Conservation (phyloP, 129 eudicot genomes). For the Logfia minima region DNA sequence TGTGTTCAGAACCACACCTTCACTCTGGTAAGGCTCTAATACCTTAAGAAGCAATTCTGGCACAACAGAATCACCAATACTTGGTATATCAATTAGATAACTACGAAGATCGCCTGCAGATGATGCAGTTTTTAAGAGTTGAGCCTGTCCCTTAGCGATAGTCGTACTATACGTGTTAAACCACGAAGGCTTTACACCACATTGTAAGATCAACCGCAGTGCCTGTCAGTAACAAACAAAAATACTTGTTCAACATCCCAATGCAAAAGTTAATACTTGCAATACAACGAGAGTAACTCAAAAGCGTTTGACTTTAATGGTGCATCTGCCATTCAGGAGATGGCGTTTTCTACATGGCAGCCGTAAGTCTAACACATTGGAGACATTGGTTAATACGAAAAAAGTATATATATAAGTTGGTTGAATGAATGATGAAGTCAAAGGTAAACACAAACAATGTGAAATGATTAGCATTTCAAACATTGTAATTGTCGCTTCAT, state of each 20-base stretch:
- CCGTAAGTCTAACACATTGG: not conserved
- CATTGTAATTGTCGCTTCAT: not conserved
- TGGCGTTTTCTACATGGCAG: conserved; percentile 8
- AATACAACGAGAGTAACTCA: not conserved
- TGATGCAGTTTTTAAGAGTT: conserved; percentile 46
- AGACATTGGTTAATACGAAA: no score
- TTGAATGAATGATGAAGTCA: no score
- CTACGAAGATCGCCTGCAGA: conserved; percentile 86
- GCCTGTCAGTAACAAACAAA: conserved; percentile 49
- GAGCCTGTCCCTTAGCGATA: conserved; percentile 31
- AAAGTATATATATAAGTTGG: no score
- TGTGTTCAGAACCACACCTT: conserved; percentile 54
- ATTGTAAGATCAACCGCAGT: conserved; percentile 80
- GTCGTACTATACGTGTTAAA: conserved; percentile 49
- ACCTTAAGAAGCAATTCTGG: conserved; percentile 98
- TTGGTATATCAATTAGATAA: conserved; percentile 73
- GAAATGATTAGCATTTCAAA: not conserved
- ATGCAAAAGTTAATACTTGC: not conserved
- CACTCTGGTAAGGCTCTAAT: conserved; percentile 89
- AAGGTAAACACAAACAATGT: no score
- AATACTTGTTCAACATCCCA: not conserved
- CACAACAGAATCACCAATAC: conserved; percentile 85
- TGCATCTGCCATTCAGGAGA: conserved; percentile 1
- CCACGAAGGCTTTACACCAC: conserved; percentile 93
- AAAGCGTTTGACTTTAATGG: not conserved